Conservation (phyloP, 164 flowering plant species). For the Cinnamomum chago region DNA sequence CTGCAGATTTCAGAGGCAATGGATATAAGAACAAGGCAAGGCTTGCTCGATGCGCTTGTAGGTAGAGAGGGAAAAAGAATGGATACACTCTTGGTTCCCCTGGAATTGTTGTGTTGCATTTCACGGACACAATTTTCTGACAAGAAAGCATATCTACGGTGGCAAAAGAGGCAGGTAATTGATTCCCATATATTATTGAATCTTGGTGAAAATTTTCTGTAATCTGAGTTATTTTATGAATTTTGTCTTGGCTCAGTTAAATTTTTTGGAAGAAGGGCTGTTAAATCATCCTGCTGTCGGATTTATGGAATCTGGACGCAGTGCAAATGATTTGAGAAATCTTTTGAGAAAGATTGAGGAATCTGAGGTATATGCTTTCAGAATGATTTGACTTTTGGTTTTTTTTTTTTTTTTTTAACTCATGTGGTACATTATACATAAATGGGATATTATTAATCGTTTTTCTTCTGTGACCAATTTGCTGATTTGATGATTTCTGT, state of each 20-base stretch:
- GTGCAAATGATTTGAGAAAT: constrained; percentile 64
- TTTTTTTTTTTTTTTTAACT: neutral
- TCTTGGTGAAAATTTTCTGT: neutral
- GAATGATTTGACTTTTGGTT: neutral
- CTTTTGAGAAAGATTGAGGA: constrained; percentile 88
- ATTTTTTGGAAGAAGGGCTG: constrained; percentile 94
- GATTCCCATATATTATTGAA: neutral
- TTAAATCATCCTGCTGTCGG: constrained; percentile 87
- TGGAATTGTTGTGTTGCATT: constrained; percentile 84
- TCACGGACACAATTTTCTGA: constrained; percentile 93
- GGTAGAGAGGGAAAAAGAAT: constrained; percentile 97
- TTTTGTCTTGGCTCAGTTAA: constrained; percentile 51
- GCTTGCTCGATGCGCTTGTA: constrained; percentile 75
- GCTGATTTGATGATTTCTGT: neutral
- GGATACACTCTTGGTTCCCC: constrained; percentile 88
- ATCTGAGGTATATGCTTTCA: constrained; percentile 65
- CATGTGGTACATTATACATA: neutral
- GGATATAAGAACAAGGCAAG: constrained; percentile 92
- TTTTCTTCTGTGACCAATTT: neutral
- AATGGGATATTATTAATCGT: neutral
- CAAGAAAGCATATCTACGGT: constrained; percentile 78
- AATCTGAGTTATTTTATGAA: neutral
- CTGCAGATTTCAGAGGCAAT: constrained; percentile 84
- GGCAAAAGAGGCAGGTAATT: constrained; percentile 98
- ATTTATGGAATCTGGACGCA: constrained; percentile 83